Conservation (phyloP, 2,329 filamentous ascomycete genomes). For the Colletotrichum liaoningense region DNA sequence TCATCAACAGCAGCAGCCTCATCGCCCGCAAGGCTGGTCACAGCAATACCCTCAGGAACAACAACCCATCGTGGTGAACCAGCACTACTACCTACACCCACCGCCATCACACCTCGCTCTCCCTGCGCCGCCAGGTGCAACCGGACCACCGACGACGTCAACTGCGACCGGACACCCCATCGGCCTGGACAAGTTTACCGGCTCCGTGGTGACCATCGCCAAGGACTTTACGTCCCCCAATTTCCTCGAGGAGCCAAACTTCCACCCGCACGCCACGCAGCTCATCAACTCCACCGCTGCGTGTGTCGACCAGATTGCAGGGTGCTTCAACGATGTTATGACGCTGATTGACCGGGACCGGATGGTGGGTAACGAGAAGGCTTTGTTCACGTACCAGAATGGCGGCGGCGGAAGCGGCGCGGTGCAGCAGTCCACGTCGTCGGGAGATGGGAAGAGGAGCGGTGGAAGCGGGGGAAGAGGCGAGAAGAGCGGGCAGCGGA, state of each 20-base stretch:
- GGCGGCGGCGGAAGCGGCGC: background rate
- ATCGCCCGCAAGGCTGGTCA: constrained; percentile 39
- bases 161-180: constrained; percentile 35
- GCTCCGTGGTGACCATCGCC: constrained; percentile 56
- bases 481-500: constrained; percentile 8
- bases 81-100: constrained; percentile 59
- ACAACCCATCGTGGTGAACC: constrained; percentile 60
- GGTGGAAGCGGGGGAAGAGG: background rate
- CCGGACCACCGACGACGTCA: background rate
- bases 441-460: background rate
- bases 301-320: constrained; percentile 69
- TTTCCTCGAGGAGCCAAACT: constrained; percentile 52
- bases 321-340: constrained; percentile 75
- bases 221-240: constrained; percentile 53
- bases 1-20: constrained; percentile 36
- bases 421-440: background rate
- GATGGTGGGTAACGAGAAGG: constrained; percentile 63
- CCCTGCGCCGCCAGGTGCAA: background rate
- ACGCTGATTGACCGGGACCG: constrained; percentile 77
- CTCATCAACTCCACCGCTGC: constrained; percentile 58
- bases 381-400: constrained; percentile 58
- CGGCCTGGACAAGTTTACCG: constrained; percentile 49
- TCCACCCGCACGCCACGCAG: constrained; percentile 49
- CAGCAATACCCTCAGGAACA: constrained; percentile 34
- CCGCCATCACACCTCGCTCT: constrained; percentile 28